Evolutionary conservation across 768 basidiomycete genomes (phyloP).

Genomic region (Lactifluus subvellereus): DNA sequence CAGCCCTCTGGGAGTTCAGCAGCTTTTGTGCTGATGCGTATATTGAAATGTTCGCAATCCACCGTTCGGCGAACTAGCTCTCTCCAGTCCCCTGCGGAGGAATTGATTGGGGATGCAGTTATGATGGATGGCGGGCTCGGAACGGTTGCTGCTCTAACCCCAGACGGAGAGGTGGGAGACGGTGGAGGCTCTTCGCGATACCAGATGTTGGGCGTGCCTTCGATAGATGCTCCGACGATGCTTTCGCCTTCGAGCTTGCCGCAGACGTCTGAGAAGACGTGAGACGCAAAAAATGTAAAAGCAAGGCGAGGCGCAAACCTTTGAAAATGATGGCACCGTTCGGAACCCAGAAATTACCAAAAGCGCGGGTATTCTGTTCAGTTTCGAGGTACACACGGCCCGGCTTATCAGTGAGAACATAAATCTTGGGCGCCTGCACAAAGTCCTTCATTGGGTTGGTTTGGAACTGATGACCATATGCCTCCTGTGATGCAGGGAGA

Average conservation of each 20-base stretch:
- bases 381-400: conserved; percentile 13
- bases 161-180: not conserved
- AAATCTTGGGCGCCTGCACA: not conserved
- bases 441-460: not conserved
- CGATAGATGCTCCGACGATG: not conserved
- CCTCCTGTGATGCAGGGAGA: not conserved
- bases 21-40: not conserved
- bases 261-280: conserved; percentile 3
- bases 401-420: conserved; percentile 6
- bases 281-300: not conserved
- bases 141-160: not conserved
- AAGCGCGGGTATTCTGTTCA: not conserved
- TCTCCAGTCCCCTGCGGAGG: not conserved
- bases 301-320: not conserved
- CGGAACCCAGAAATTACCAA: conserved; percentile 13
- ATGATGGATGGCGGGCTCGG: not conserved
- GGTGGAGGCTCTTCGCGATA: not conserved
- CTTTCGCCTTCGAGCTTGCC: conserved; percentile 13
- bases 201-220: not conserved
- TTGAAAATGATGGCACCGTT: conserved; percentile 10
- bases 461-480: not conserved
- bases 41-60: not conserved
- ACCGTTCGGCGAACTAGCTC: not conserved
- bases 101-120: not conserved
- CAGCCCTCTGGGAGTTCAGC: not conserved